Evolutionary conservation across 139 green algal species (phyloP), one percentile per base, ranked within the genome.

Genomic region (Haematococcus sp.): DNA sequence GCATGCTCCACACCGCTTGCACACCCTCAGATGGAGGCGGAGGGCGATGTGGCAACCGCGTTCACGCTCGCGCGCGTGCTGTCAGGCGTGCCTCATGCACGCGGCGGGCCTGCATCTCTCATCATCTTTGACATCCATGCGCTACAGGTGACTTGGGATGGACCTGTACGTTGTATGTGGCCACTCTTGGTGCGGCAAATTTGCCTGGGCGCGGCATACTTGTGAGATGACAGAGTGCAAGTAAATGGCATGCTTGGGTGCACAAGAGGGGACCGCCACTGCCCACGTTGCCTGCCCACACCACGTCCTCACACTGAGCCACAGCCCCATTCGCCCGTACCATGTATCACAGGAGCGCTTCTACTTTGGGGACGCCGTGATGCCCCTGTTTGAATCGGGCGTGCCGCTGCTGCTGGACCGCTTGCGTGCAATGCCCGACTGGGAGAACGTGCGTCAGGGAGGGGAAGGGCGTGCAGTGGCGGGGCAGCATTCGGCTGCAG

Each of bases 71-170:
- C 95, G 0, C 85, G 95, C 43, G 97, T 99, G 28, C 83, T 99
- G 23, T 97, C 90, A 43, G 94, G 95, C 71, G 97, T 98, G 27
- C 95, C 95, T 2, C 84, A 94, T 13, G 95, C 91, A 0, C 76
- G 95, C 1, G 95, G 95, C 17, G 95, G 95, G 22, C 95, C 95
- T 11, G 95, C 93, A 3, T 88, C 72, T 51, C 69, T 98, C 2
- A 93, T 99, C 52, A 97, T 98, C 70, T 99, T 98, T 64, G 95
- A 99, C 89, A 98, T 99, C 56, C 95, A 99, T 74, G 95, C 95
- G 0, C 85, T 99, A 23, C 93, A 97, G 84, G 88, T 91, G 63
- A 30, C 44, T 30, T 19, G 40, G 40, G 40, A 11, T 49, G 40
- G 40, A 49, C 7, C 7, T 7, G 40, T 49, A 11, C 40, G 7